These are phyloP conservation scores for Fragaria iinumae DNA, from an alignment of 306 rosid genomes.

Conservation along the genomic window DNA sequence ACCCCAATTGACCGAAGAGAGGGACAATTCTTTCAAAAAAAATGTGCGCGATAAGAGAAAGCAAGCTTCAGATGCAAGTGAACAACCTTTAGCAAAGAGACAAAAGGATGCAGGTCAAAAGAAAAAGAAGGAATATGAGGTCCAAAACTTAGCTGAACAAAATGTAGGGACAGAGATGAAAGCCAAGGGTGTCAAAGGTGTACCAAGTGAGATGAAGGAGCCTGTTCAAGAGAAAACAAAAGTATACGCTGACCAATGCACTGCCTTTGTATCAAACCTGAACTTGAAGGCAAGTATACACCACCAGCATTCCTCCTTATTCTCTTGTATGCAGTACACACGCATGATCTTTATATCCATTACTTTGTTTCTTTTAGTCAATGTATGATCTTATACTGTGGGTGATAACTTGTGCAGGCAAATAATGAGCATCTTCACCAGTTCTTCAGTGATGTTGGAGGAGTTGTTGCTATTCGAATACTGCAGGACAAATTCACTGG, in stretches of 20 bases:
- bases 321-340: neutral
- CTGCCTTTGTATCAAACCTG: conserved; percentile 79
- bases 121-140: conserved; percentile 43
- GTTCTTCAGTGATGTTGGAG: conserved; percentile 83
- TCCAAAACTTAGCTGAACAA: conserved; percentile 33
- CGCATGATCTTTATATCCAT: neutral
- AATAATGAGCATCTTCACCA: conserved; percentile 59
- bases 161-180: conserved; percentile 36
- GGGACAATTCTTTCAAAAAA: conserved; percentile 49
- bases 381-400: conserved; percentile 17
- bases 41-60: conserved; percentile 67
- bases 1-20: conserved; percentile 54
- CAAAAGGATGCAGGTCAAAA: conserved; percentile 48
- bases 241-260: conserved; percentile 75
- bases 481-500: conserved; percentile 78
- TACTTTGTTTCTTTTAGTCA: neutral
- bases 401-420: conserved; percentile 50
- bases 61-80: conserved; percentile 44
- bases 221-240: conserved; percentile 39
- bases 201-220: conserved; percentile 38
- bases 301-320: neutral
- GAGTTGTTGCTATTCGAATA: conserved; percentile 75
- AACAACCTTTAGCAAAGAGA: conserved; percentile 61
- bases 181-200: conserved; percentile 36
- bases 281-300: conserved; percentile 47